Evolutionary conservation across 345 rosid species (phyloP), one percentile per base, ranked within the genome.

Genomic region (Raphanus raphanistrum): DNA sequence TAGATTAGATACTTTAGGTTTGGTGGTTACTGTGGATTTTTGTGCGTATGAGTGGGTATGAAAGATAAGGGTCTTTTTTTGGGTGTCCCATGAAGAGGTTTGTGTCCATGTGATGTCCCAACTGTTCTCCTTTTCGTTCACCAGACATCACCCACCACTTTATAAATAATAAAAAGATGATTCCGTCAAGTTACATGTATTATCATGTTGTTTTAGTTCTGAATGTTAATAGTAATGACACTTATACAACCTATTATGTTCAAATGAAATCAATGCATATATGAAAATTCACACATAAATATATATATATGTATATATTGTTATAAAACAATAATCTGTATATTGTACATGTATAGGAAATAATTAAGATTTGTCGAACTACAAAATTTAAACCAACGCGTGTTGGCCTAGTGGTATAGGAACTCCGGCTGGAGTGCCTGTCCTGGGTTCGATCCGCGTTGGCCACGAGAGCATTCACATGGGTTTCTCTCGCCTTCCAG

Each of bases 11-110:
- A 66, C 78, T 54, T 15, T 55, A 38, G 73, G 50, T 45, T 50
- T 75, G 61, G 79, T 60, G 79, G 79, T 75, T 67, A 41, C 31
- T 75, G 72, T 66, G 58, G 78, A 74, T 66, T 55, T 66, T 29
- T 75, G 72, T 41, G 66, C 21, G 13, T 75, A 58, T 66, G 78
- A 75, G 72, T 75, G 60, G 66, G 45, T 66, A 38, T 8, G 27
- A 66, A 66, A 58, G 79, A 67, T 75, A 75, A 58, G 43, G 59
- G 66, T 65, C 65, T 54, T 33, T 58, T 73, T n/a, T 25, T 0
- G 9, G 55, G 65, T 66, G 72, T 65, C 72, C 65, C 71, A 66
- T 74, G 41, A 66, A 36, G 43, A 27, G 66, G 50, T 36, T 74
- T 55, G 57, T 74, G 72, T 74, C 43, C 36, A 38, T 35, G 71